These are phyloP conservation scores for Phytopythium kandeliae DNA, from an alignment of 352 stramenopile species.

Conservation along the genomic window DNA sequence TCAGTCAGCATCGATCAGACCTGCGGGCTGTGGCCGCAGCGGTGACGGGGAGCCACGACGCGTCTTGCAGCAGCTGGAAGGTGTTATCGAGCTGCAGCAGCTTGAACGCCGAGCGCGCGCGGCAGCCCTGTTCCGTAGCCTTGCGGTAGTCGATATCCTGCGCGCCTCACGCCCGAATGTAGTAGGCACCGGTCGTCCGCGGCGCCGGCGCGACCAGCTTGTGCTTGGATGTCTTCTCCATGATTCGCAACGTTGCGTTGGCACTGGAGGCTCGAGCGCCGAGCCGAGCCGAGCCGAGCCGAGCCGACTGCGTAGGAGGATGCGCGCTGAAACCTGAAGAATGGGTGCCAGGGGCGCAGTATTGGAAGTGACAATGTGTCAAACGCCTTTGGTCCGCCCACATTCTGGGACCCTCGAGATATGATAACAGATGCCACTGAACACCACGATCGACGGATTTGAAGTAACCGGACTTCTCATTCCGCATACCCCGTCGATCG, in stretches of 20 bases:
- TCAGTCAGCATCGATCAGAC: too few species aligned
- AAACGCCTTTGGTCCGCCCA: background rate
- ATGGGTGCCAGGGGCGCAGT: background rate
- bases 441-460: too few species aligned
- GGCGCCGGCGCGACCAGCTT: too few species aligned
- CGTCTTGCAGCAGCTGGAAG: conserved; percentile 90
- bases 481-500: background rate
- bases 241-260: too few species aligned
- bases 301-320: background rate
- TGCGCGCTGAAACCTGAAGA: too few species aligned
- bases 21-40: too few species aligned
- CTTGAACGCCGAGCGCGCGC: conserved; percentile 98
- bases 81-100: conserved; percentile 98
- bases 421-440: too few species aligned
- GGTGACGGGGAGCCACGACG: too few species aligned
- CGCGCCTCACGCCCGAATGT: background rate
- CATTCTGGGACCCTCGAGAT: too few species aligned
- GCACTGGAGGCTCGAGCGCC: too few species aligned
- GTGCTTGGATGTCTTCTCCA: conserved; percentile 90
- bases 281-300: background rate
- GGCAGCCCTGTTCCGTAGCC: conserved; percentile 93
- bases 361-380: background rate
- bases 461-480: too few species aligned
- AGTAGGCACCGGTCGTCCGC: too few species aligned
- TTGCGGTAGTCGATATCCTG: conserved; percentile 93